Base-by-base conservation (phyloP, 2,329 filamentous ascomycete genomes). In the Claviceps cyperi region DNA sequence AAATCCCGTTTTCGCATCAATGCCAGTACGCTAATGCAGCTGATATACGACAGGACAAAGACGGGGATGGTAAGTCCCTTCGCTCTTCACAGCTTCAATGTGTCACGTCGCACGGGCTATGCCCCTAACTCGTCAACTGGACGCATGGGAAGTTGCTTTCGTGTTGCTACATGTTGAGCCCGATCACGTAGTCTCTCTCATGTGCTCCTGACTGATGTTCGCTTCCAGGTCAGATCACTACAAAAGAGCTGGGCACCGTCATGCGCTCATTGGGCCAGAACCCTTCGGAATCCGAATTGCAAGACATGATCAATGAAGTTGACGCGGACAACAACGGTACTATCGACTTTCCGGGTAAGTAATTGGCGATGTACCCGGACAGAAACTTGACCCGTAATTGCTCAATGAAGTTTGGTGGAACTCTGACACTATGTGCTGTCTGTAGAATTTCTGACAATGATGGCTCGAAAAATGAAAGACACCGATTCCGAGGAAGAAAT, bases 251-350 rank as follows among this genome's bases (percentile, higher is more conserved):
- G 60, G 86, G 86, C 59, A 92, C 86, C 50, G 86, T 92, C 63
- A 92, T 92, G 86, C 83, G 86, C 70, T 92, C 86, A 51, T 78
- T 92, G 53, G 86, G 86, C 62, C 86, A 92, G 71, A 92, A 92
- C 72, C 86, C 86, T 51, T 91, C 86, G 59, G 86, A 92, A 74
- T 89, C 86, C 53, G 86, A 92, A 71, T 75, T 92, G 57, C 86
- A 92, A 72, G 86, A 92, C 65, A 92, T 92, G 86, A 92, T 92
- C 74, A 91, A 92, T 71, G 86, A 92, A 73, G 86, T 92, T 56
- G 86, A 92, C 62, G 86, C 86, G 62, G 86, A 92, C 73, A 92
- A 91, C 78, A 92, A 91, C 64, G 86, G 86, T 70, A 92, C 86
- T 59, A 92, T 92, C 63, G 86, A 92, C 67, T 92, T 92, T 68